Percentiles rank a stretch among this genome's conserved stretches.
Evolutionary conservation across 257 asterid species (phyloP).

Genomic region (Eucommia ulmoides): DNA sequence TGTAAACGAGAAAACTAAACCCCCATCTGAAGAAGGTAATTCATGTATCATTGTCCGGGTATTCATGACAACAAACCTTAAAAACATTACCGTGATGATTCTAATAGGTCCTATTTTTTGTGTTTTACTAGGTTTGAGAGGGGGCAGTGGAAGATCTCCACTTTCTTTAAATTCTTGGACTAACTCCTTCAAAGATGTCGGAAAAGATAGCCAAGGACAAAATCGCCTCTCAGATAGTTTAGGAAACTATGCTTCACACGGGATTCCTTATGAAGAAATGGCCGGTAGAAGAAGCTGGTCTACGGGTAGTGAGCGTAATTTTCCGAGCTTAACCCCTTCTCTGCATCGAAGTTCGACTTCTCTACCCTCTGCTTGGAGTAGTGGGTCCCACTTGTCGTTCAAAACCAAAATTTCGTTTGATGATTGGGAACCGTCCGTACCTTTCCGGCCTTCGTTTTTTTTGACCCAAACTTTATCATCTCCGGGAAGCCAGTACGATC

Average conservation of each 20-base stretch:
- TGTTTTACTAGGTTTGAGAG: slow-evolving; percentile 12
- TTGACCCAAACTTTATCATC: slow-evolving; percentile 39
- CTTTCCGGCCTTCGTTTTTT: slow-evolving; percentile 57
- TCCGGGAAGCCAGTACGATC: slow-evolving; percentile 35
- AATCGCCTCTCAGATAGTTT: slow-evolving; percentile 17
- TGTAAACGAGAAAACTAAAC: slow-evolving; percentile 20
- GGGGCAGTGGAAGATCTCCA: slow-evolving; percentile 9
- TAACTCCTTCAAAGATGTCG: slow-evolving; percentile 12
- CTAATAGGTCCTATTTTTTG: slow-evolving; percentile 11
- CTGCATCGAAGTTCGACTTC: background rate
- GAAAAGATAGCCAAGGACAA: slow-evolving; percentile 17
- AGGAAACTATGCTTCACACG: slow-evolving; percentile 19
- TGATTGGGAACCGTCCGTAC: slow-evolving; percentile 73
- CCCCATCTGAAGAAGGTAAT: slow-evolving; percentile 41
- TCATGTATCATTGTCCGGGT: slow-evolving; percentile 8
- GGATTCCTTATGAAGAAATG: slow-evolving; percentile 16
- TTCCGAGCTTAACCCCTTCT: slow-evolving; percentile 18
- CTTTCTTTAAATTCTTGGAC: too few species aligned
- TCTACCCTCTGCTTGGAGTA: background rate
- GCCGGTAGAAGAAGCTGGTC: slow-evolving; percentile 15
- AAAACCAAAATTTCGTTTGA: slow-evolving; percentile 21
- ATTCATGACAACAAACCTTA: slow-evolving; percentile 5
- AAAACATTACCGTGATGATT: slow-evolving; percentile 4
- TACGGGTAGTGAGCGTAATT: slow-evolving; percentile 14
- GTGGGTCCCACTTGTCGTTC: slow-evolving; percentile 23